These are phyloP conservation scores for Oryza brachyantha DNA, from an alignment of 176 grass and related monocot genomes.

Conservation along the genomic window DNA sequence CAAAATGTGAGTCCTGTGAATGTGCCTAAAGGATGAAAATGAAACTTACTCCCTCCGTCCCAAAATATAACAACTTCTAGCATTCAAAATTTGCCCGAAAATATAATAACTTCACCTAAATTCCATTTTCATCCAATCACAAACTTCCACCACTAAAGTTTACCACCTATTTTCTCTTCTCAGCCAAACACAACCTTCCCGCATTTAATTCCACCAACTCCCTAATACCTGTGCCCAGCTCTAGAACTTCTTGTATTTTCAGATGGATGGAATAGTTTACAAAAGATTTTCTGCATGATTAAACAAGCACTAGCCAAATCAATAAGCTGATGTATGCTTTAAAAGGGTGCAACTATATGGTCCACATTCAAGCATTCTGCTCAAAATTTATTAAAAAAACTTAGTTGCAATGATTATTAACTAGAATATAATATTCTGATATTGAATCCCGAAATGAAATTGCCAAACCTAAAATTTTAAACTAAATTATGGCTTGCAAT, in stretches of 20 bases:
- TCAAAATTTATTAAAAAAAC: background rate
- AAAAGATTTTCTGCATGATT: background rate
- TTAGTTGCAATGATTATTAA: background rate
- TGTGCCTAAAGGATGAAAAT: background rate
- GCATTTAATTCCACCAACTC: too few species aligned
- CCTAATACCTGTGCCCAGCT: too few species aligned
- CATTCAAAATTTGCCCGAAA: too few species aligned
- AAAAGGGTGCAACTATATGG: background rate
- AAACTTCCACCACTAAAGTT: too few species aligned
- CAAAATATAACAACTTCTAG: too few species aligned
- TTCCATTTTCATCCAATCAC: too few species aligned
- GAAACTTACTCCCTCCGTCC: too few species aligned
- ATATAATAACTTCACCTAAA: too few species aligned
- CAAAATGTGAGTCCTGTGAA: background rate
- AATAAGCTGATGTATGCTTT: background rate
- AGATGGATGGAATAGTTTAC: too few species aligned
- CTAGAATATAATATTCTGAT: conserved; percentile 2
- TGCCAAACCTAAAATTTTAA: background rate
- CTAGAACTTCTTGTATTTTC: too few species aligned
- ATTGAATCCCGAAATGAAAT: background rate
- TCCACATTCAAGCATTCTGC: background rate
- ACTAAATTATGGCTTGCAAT: conserved; percentile 3
- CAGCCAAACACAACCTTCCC: too few species aligned
- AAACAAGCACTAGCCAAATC: conserved; percentile 29
- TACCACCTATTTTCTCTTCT: too few species aligned